Evolutionary conservation across 176 grass and related monocot genomes (phyloP).

Genomic region (Thalia dealbata): DNA sequence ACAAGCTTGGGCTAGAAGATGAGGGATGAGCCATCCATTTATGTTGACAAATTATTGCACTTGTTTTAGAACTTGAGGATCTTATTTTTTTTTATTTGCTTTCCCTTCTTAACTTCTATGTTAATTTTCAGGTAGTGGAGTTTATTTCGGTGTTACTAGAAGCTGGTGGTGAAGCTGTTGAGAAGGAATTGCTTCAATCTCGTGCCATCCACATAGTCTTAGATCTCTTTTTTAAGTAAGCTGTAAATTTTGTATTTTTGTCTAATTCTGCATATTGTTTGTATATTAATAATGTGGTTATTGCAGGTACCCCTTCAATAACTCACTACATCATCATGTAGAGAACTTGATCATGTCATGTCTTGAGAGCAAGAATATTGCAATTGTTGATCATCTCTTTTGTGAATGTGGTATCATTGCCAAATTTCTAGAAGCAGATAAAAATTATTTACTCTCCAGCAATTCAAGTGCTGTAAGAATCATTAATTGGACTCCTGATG

Average conservation of each 20-base stretch:
- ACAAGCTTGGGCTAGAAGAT: too few relatives aligned
- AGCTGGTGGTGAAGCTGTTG: slow-evolving; percentile 11
- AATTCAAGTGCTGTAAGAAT: slow-evolving; percentile 12
- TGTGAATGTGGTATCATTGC: slow-evolving; percentile 14
- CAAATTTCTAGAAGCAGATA: slow-evolving; percentile 23
- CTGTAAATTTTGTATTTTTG: background rate
- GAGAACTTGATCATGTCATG: slow-evolving; percentile 16
- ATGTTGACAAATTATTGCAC: background rate
- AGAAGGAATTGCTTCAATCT: slow-evolving; percentile 18
- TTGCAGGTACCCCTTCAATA: slow-evolving; percentile 25
- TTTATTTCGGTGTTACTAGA: slow-evolving; percentile 18
- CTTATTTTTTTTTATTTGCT: background rate
- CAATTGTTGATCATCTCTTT: slow-evolving; percentile 22
- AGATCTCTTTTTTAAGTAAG: slow-evolving; percentile 28
- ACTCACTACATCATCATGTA: slow-evolving; percentile 24
- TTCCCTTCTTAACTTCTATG: background rate
- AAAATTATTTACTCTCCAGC: slow-evolving; percentile 17
- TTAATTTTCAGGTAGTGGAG: slow-evolving; percentile 22
- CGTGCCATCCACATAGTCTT: slow-evolving; percentile 13
- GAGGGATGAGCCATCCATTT: background rate
- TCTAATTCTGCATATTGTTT: background rate
- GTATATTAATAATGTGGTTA: background rate
- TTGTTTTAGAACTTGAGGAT: background rate
- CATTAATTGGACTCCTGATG: slow-evolving; percentile 2
- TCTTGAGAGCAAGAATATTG: slow-evolving; percentile 10